A percentile compares a stretch with the other conserved stretches of the same genome.
phyloP scores from a whole-genome alignment of 345 rosid species.

The Corchorus olitorius region DNA sequence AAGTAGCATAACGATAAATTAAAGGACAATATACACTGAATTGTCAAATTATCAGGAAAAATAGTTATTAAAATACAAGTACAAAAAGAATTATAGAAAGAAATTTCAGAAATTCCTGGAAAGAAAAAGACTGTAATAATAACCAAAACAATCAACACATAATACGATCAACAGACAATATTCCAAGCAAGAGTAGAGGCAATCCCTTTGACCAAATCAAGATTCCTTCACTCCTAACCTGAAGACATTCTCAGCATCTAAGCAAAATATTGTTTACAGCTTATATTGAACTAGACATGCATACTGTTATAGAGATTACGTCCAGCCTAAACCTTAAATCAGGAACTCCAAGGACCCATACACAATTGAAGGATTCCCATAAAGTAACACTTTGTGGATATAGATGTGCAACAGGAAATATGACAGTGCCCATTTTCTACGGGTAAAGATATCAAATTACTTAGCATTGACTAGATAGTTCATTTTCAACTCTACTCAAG shows the following conservation, averaged over 20 bases:
- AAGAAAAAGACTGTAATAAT: not conserved
- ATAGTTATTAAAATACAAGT: not conserved
- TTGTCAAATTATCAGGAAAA: conserved; percentile 1
- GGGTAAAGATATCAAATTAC: not conserved
- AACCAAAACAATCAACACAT: conserved; percentile 9
- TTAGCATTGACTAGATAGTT: not conserved
- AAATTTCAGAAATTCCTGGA: not conserved
- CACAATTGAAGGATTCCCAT: not conserved
- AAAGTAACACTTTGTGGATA: not conserved
- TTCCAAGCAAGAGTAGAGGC: not conserved
- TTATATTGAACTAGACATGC: not conserved
- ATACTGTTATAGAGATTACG: too few relatives aligned
- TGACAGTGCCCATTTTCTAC: not conserved
- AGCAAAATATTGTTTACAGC: not conserved
- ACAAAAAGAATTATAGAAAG: not conserved
- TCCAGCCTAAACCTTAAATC: not conserved
- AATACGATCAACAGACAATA: not conserved
- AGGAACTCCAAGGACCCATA: conserved; percentile 8
- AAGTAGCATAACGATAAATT: conserved; percentile 16
- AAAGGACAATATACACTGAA: conserved; percentile 2
- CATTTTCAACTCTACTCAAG: not conserved
- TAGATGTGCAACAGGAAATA: not conserved
- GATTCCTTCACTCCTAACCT: not conserved
- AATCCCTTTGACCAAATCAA: not conserved
- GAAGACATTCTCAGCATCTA: not conserved